Base-by-base conservation (phyloP, 768 basidiomycete genomes). In the Mycena sanguinolenta region DNA sequence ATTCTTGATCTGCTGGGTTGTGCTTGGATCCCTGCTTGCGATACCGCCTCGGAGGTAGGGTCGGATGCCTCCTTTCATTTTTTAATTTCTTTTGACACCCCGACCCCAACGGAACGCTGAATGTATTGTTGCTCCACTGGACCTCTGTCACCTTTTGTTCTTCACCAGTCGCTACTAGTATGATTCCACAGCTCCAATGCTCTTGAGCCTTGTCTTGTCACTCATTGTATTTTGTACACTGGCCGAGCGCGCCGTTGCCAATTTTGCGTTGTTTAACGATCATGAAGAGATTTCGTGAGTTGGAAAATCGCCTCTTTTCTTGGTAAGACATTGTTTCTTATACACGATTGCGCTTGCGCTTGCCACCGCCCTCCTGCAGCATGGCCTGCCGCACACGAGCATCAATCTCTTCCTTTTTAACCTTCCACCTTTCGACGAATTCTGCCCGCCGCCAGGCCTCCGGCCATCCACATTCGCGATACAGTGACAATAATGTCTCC, bases 1-100 rank as follows among this genome's bases (percentile, higher is more conserved):
- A 0, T 79, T 88, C 27, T 30, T 91, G 17, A 63, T 86, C 50
- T 80, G 80, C 59, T 86, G 84, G 82, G 55, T 80, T 12, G 61
- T 87, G 16, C 72, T 87, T 9, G 86, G 83, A 1, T 68, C 72
- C 46, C 70, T 88, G 54, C 70, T 89, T 68, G 86, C 85, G 4
- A 71, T 86, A 36, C 86, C 78, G 30, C 65, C 46, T 10, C 50
- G 39, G 42, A 70, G 42, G 39, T 70, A 62, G 42, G 39, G n/a
- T n/a, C n/a, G 2, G 16, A 17, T 5, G 3, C 52, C 27, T 6
- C 17, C 16, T 21, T 8, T 50, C 25, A 16, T 16, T 36, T 17
- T 17, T 32, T 50, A 5, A 10, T 34, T 28, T 38, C 39, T 19
- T 23, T 28, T 52, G 17, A 23, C 27, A 19, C 28, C 21, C 13